phyloP scores from a whole-genome alignment of 73 alveolate genomes.

The Paramecium octaurelia region DNA sequence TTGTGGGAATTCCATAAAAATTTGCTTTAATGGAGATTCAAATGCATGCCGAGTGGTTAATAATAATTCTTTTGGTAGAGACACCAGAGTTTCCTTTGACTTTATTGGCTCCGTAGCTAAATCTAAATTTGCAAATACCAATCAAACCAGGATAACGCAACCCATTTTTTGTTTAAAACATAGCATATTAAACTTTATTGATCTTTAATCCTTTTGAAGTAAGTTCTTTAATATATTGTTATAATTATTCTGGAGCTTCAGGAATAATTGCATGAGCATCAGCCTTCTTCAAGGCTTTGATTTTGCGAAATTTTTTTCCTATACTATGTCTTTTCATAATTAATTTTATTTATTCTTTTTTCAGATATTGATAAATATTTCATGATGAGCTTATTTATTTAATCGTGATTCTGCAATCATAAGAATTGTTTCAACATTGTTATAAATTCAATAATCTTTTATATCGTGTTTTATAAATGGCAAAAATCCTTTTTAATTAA shows the following conservation, averaged over 20 bases:
- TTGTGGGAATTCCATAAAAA: conserved; percentile 10
- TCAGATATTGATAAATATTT: neutral
- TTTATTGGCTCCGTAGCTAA: conserved; percentile 33
- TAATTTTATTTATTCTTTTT: neutral
- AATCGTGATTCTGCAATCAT: too few species aligned
- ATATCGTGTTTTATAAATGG: too few species aligned
- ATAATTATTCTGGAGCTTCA: neutral
- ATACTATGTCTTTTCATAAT: neutral
- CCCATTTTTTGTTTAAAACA: conserved; percentile 47
- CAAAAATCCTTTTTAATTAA: too few species aligned
- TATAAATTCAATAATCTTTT: too few species aligned
- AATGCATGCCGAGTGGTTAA: conserved; percentile 19
- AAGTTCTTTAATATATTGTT: neutral
- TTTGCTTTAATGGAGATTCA: neutral
- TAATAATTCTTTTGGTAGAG: conserved; percentile 17
- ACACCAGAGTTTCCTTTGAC: conserved; percentile 17
- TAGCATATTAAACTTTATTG: conserved; percentile 5
- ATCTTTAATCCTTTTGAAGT: neutral
- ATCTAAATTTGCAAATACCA: neutral
- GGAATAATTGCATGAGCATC: neutral
- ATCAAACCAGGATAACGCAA: conserved; percentile 32
- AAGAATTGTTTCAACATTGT: too few species aligned
- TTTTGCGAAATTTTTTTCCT: neutral
- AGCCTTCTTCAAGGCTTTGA: neutral
- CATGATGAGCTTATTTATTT: neutral